Evolutionary conservation across 805 yeast species (phyloP), one percentile per base, ranked within the genome.

Genomic region (Sugiyamaella lignohabitans): DNA sequence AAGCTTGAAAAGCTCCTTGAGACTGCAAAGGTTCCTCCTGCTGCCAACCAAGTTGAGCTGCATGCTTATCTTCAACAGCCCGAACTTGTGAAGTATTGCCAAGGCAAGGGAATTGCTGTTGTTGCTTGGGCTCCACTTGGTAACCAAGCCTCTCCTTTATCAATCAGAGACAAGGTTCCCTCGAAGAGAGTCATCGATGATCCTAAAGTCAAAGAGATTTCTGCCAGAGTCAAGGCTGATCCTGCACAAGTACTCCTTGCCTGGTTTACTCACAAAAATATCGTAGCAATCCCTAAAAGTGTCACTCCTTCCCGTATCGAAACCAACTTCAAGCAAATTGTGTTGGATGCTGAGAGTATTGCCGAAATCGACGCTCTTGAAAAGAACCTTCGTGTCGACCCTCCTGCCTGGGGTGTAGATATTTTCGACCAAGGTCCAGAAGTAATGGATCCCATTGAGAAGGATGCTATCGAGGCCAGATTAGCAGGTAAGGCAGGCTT

Each of bases 221-320:
- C 91, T 40, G 46, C 58, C 2, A 67, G 67, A 20, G 78, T 76
- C 56, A 61, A 63, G 16, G 80, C 73, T 53, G 60, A 80, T 21
- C 62, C 85, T 18, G 80, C 86, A 21, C 81, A 82, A 64, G 78
- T 84, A 11, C 67, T 85, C 51, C 66, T 84, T 51, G 78, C 88
- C 69, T 84, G 91, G 91, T 82, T 87, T 37, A 79, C 87, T 24
- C 88, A 83, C 66, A 76, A 86, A 67, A 76, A 76, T 45, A 59
- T 82, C 51, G 82, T 83, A 37, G 77, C 83, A 48, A 83, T 85
- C 67, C 94, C 94, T 64, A 85, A 85, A 68, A 80, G 88, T 5
- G 80, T 81, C 59, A 75, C 80, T 60, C 75, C 76, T 57, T 77
- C 73, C 47, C 75, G 94, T 68, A 70, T 85, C 55, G 50, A 68